Percentiles rank a stretch among this genome's conserved stretches.
Evolutionary conservation across 495 filamentous ascomycete species (phyloP).

Genomic region (Penicillium atrosanguineum): DNA sequence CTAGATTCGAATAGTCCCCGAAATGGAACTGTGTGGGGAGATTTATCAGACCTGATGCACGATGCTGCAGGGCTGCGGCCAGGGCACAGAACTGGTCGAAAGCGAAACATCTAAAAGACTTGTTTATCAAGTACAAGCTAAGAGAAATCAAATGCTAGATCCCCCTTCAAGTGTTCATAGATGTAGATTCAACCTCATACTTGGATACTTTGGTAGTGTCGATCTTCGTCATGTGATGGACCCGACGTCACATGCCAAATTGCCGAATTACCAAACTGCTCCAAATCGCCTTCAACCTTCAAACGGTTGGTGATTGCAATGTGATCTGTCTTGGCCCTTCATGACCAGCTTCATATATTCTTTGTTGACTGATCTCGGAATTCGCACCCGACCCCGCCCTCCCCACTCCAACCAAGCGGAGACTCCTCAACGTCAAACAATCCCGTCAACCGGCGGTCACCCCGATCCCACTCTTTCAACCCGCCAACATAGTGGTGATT

Average conservation of each 20-base stretch:
- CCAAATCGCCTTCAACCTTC: background rate
- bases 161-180: background rate
- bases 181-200: background rate
- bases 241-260: slow-evolving; percentile 25
- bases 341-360: slow-evolving; percentile 75
- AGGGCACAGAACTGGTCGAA: slow-evolving; percentile 1
- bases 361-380: slow-evolving; percentile 72
- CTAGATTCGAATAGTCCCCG: background rate
- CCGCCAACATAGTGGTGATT: slow-evolving; percentile 12
- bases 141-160: background rate
- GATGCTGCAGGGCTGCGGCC: slow-evolving; percentile 7
- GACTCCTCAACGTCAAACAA: slow-evolving; percentile 14
- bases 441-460: slow-evolving; percentile 5
- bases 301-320: slow-evolving; percentile 11
- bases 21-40: background rate
- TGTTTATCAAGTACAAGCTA: background rate
- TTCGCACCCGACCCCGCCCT: slow-evolving; percentile 69
- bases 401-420: slow-evolving; percentile 15
- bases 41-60: slow-evolving; percentile 3
- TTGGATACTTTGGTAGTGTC: background rate
- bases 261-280: background rate
- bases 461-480: slow-evolving; percentile 7
- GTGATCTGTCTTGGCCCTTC: slow-evolving; percentile 25
- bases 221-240: slow-evolving; percentile 5
- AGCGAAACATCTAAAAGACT: slow-evolving; percentile 1